Percentiles rank a stretch among this genome's conserved stretches.
These are phyloP conservation scores for Fusarium decemcellulare DNA, from an alignment of 2,329 filamentous ascomycete species.

Conservation along the genomic window DNA sequence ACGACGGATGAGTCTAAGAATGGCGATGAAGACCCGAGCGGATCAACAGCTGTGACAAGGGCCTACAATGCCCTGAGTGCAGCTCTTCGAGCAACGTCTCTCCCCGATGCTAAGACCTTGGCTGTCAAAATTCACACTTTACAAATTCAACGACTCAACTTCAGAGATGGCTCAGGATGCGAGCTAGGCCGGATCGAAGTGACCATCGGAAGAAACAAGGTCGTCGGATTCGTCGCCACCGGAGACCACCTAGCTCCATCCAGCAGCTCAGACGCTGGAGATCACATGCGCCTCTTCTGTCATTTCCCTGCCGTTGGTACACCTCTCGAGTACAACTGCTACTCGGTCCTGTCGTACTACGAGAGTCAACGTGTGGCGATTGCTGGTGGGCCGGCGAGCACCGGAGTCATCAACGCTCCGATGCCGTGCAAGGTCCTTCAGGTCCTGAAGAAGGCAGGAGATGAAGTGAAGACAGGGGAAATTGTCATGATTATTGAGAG, in stretches of 20 bases:
- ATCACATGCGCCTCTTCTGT: constrained; percentile 16
- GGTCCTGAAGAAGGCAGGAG: constrained; percentile 33
- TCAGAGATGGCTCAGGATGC: not conserved
- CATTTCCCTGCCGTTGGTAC: constrained; percentile 27
- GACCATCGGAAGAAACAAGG: not conserved
- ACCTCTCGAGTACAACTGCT: constrained; percentile 18
- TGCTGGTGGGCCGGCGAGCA: not conserved
- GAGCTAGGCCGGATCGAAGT: not conserved
- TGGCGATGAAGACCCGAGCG: not conserved
- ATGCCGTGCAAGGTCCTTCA: constrained; percentile 45
- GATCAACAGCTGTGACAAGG: not conserved
- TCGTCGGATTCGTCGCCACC: not conserved
- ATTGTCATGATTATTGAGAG: constrained; percentile 45
- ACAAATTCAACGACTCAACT: not conserved
- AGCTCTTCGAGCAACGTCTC: not conserved
- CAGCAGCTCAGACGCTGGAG: not conserved
- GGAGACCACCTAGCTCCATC: not conserved
- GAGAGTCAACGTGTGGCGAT: not conserved
- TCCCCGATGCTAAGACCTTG: not conserved
- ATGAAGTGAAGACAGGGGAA: constrained; percentile 36
- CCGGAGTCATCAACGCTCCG: constrained; percentile 31
- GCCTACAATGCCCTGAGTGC: not conserved
- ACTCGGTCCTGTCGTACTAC: constrained; percentile 45
- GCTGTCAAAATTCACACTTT: not conserved
- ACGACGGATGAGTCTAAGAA: not conserved